Evolutionary conservation across 2,329 filamentous ascomycete genomes (phyloP), one percentile per base, ranked within the genome.

Genomic region (Hyphodiscus sp.): DNA sequence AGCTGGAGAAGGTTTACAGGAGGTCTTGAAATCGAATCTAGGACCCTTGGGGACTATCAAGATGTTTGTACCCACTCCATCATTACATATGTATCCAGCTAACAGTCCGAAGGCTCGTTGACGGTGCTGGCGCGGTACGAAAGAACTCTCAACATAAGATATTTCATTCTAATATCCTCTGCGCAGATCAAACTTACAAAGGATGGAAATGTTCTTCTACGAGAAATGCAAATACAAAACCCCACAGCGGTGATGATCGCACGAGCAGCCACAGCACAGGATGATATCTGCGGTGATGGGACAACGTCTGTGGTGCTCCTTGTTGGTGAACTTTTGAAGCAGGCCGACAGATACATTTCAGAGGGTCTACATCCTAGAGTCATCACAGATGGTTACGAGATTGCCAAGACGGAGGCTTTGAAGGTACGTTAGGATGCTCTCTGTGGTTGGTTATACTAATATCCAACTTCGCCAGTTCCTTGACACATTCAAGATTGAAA

Each of bases 261-360:
- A 53, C 76, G 83, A 69, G 91, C 92, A 66, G 94, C 94, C 54
- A 99, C 94, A 41, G 94, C 94, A 62, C 92, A 99, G 72, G 94
- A 99, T 72, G 94, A 99, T 67, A 99, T 99, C 65, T 95, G 90
- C 65, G 94, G 94, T 68, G 94, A 99, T 72, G 94, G 94, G 67
- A 99, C 94, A 65, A 99, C 94, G 43, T 96, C 91, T 46, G 92
- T 96, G 29, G 94, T 99, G 50, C 76, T 99, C 65, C 76, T 97
- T 70, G 91, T 99, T 49, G 94, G 94, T 71, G 94, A 99, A 77
- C 83, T 99, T 56, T 76, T 99, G 69, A 99, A 97, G 81, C 94
- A 99, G 77, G 94, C 94, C 56, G 89, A 97, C 71, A 83, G 94
- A 71, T 91, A 95, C 72, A 97, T 99, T 68, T 85, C 88, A 13